A percentile compares a stretch with the other conserved stretches of the same genome.
Conservation (phyloP, 768 basidiomycete genomes). For the Macrolepiota albuminosa region DNA sequence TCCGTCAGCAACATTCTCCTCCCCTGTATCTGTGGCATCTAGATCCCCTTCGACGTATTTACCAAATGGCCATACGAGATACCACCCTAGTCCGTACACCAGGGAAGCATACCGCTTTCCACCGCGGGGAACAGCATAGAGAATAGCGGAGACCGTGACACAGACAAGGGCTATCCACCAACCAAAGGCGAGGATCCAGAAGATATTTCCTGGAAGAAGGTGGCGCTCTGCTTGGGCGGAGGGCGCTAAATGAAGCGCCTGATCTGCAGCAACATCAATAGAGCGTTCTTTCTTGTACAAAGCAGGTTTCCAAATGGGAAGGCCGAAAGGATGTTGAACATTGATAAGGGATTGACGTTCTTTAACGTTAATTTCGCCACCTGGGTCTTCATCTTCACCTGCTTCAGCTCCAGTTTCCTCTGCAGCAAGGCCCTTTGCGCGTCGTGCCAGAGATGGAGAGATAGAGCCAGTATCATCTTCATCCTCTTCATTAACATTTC, state of each 20-base stretch:
- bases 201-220: constrained; percentile 88
- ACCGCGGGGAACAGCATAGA: constrained; percentile 75
- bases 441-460: constrained; percentile 18
- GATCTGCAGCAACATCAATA: constrained; percentile 93
- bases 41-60: constrained; percentile 92
- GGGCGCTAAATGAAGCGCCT: constrained; percentile 87
- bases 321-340: constrained; percentile 97
- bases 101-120: constrained; percentile 82
- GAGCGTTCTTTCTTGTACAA: constrained; percentile 97
- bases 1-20: constrained; percentile 27
- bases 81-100: constrained; percentile 92
- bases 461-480: constrained; percentile 21
- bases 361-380: constrained; percentile 77
- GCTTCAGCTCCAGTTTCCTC: constrained; percentile 36
- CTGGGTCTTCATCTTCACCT: constrained; percentile 34
- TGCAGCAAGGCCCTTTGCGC: constrained; percentile 40
- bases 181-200: constrained; percentile 88
- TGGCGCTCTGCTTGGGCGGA: constrained; percentile 93
- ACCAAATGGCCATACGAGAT: constrained; percentile 96
- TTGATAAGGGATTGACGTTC: constrained; percentile 98
- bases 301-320: constrained; percentile 99
- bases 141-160: constrained; percentile 57
- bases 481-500: constrained; percentile 31
- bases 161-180: constrained; percentile 87
- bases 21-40: constrained; percentile 31